Conservation (phyloP, 163 green algal species). For the Volvox carteri region DNA sequence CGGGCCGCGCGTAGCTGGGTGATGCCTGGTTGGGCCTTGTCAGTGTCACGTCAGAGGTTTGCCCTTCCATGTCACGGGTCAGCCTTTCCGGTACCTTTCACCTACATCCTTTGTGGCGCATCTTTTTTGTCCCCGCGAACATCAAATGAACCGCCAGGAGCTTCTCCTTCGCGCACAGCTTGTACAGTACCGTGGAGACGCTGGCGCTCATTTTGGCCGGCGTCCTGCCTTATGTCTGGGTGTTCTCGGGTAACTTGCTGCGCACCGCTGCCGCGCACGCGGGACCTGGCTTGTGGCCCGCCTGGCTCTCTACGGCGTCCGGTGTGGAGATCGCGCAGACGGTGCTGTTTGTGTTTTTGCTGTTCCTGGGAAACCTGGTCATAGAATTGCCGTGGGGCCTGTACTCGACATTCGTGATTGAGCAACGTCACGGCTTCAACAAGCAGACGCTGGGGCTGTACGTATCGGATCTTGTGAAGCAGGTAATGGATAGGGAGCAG, state of each 20-base stretch:
- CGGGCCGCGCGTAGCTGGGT: too few species aligned
- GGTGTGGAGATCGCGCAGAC: slow-evolving; percentile 59
- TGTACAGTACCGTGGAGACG: slow-evolving; percentile 23
- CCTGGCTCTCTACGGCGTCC: neutral
- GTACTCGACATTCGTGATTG: slow-evolving; percentile 91
- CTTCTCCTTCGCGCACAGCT: neutral
- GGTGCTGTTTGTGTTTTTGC: slow-evolving; percentile 59
- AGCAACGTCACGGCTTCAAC: slow-evolving; percentile 95
- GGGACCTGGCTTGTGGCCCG: neutral
- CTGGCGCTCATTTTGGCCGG: neutral
- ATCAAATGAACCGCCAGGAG: too few species aligned
- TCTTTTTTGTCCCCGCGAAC: too few species aligned
- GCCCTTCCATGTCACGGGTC: too few species aligned
- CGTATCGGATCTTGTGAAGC: slow-evolving; percentile 84
- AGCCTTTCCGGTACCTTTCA: too few species aligned
- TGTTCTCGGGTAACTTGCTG: neutral
- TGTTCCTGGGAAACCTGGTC: slow-evolving; percentile 56
- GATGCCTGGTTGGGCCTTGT: too few species aligned
- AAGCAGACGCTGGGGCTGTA: slow-evolving; percentile 87
- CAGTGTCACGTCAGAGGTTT: too few species aligned
- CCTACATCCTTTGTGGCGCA: too few species aligned
- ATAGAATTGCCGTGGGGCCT: slow-evolving; percentile 83
- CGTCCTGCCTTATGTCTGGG: slow-evolving; percentile 24
- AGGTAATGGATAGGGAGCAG: slow-evolving; percentile 45
- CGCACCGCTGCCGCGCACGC: neutral